A percentile compares a stretch with the other conserved stretches of the same genome.
phyloP scores from a whole-genome alignment of 2,329 filamentous ascomycete genomes.

The Ceratocystis variospora region DNA sequence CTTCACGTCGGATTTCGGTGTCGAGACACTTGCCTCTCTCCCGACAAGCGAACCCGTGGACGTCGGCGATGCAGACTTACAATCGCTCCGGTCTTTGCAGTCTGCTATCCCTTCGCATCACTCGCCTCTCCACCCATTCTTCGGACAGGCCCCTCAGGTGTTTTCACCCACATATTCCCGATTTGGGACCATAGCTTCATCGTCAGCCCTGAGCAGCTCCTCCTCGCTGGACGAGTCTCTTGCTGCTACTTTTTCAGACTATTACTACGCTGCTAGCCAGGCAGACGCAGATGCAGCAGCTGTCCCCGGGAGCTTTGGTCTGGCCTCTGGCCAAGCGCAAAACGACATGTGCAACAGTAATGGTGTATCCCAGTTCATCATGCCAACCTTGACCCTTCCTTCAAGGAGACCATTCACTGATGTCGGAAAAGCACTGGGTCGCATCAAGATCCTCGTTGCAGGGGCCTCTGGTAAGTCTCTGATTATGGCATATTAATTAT shows the following conservation, averaged over 20 bases:
- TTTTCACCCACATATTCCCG: slow-evolving; percentile 24
- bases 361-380: slow-evolving; percentile 60
- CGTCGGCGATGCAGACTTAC: slow-evolving; percentile 13
- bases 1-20: slow-evolving; percentile 2
- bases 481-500: background rate
- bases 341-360: background rate
- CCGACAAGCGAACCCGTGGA: slow-evolving; percentile 9
- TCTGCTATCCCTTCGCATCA: background rate
- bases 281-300: slow-evolving; percentile 24
- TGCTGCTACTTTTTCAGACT: slow-evolving; percentile 35
- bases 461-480: slow-evolving; percentile 54
- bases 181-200: slow-evolving; percentile 21
- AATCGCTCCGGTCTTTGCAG: slow-evolving; percentile 17
- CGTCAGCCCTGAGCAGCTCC: slow-evolving; percentile 30
- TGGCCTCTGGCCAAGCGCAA: background rate
- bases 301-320: slow-evolving; percentile 22
- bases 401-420: slow-evolving; percentile 78
- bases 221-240: slow-evolving; percentile 42
- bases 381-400: slow-evolving; percentile 91
- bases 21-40: slow-evolving; percentile 11
- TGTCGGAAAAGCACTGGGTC: slow-evolving; percentile 68
- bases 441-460: slow-evolving; percentile 77
- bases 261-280: slow-evolving; percentile 15
- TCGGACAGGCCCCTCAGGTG: background rate
- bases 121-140: background rate